Base-by-base conservation (phyloP, 73 alveolate species). In the Durusdinium trenchii region DNA sequence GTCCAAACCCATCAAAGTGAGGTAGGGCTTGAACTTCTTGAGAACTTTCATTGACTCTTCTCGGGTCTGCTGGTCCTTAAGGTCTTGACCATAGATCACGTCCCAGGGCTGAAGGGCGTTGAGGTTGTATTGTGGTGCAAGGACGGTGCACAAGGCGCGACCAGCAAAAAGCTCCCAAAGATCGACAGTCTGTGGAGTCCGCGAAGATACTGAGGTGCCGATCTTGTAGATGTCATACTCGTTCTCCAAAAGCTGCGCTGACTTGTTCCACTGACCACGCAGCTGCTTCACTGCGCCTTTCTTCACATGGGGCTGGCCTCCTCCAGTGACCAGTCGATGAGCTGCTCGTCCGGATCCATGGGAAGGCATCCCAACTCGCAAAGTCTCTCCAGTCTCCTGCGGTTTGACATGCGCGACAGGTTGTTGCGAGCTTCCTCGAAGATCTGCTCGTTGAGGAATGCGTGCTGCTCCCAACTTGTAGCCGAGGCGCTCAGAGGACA, bases 151-250 rank as follows among this genome's bases (percentile, higher is more conserved):
- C 36, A 38, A n/a, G 46, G 94, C 95, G 32, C 73, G 81, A 3
- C 82, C 81, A 18, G 81, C 81, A 45, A 85, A 85, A 32, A 85
- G 51, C 64, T 85, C 95, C 82, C 69, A 64, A 20, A 85, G 78
- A 64, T 85, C 95, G 12, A 50, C 95, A 7, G 50, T 4, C 26
- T 40, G 61, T 0, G 78, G 54, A 0, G 95, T 78, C 1, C 95
- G 40, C 9, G 62, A n/a, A 12, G 42, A 12, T 1, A 46, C 57
- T 0, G 61, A 35, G 2, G 54, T 62, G 7, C 23, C 14, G 0
- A 54, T 28, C 42, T 36, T 7, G 79, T 57, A 85, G 6, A 57
- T 32, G 30, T 52, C n/a, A 43, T 42, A 10, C 43, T 85, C 95
- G 23, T 40, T 12, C 23, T 54, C 43, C 20, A 52, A 40, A 14